Evolutionary conservation across 768 basidiomycete genomes (phyloP), one percentile per base, ranked within the genome.

Genomic region (Tubosaeta brunneosetosa): DNA sequence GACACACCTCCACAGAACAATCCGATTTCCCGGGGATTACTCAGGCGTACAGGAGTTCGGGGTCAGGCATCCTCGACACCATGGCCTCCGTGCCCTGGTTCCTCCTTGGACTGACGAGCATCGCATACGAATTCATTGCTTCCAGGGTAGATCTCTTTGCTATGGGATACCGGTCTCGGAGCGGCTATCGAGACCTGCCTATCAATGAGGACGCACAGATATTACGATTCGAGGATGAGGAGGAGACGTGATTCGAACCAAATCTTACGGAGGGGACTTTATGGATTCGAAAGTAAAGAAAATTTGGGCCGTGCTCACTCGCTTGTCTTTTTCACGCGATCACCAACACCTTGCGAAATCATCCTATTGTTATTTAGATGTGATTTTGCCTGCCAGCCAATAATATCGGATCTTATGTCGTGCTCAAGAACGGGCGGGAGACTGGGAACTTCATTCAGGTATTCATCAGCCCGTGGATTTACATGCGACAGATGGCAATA

Each of bases 21-120:
- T 93, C 51, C 87, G 91, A 11, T 73, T 93, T 4, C 88, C 91
- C 5, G 82, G 79, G 17, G 75, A 70, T 4, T 62, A 71, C 29
- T 54, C 72, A 11, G 14, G 37, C 13, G 49, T 78, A 71, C 58
- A 60, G 67, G 34, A 55, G 65, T 22, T 53, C 65, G 6, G 75
- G 79, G 5, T 77, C 83, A 0, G 77, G 80, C 14, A 53, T 75
- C 0, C 52, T 94, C 52, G 84, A 77, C 19, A 94, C 90, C 3
- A 63, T 97, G 38, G 91, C 90, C 1, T 91, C 89, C 10, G 80
- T 97, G 3, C 94, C 94, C 0, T 94, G 87, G 85, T 94, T 89
- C 76, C 65, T 95, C 46, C 61, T 97, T 40, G 94, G 94, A 19
- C 59, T 94, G 22, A 80, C 76, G 0, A 82, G 87, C 2, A 82